Conservation (phyloP, 2,329 filamentous ascomycete species). For the Fusarium phyllophilum region DNA sequence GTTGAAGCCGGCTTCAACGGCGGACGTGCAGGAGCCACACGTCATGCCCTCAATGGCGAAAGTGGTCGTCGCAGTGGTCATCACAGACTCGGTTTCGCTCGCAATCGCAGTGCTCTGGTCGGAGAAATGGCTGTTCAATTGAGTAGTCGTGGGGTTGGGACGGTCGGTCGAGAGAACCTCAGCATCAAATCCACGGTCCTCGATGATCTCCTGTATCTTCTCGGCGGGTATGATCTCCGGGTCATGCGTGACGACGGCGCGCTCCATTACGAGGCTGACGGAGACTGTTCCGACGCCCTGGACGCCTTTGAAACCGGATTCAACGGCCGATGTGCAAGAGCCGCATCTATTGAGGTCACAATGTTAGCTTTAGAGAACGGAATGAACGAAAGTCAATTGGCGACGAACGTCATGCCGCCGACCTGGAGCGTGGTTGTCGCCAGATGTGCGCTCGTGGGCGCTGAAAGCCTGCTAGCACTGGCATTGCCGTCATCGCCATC, state of each 20-base stretch:
- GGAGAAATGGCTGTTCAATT: neutral
- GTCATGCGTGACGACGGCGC: slow-evolving; percentile 94
- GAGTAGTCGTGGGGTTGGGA: slow-evolving; percentile 58
- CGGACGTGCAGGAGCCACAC: slow-evolving; percentile 88
- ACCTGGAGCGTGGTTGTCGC: neutral
- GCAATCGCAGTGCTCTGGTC: neutral
- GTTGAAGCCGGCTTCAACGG: slow-evolving; percentile 83
- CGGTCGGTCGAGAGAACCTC: slow-evolving; percentile 84
- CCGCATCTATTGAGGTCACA: slow-evolving; percentile 73
- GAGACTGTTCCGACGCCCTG: slow-evolving; percentile 86
- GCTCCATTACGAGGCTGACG: slow-evolving; percentile 92
- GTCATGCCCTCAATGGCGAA: slow-evolving; percentile 89
- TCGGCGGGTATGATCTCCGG: slow-evolving; percentile 77
- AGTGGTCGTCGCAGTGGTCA: slow-evolving; percentile 67
- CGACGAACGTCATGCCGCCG: neutral
- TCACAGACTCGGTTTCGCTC: neutral
- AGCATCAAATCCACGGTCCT: slow-evolving; percentile 92
- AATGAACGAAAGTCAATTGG: neutral
- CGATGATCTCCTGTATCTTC: slow-evolving; percentile 83
- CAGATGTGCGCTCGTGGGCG: neutral
- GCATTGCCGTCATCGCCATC: neutral
- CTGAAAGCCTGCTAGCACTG: neutral
- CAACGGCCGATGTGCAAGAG: slow-evolving; percentile 91
- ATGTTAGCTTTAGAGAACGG: slow-evolving; percentile 41
- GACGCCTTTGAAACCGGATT: slow-evolving; percentile 86